Conservation (phyloP, 1,284 basidiomycete genomes). For the Cerrena zonata region DNA sequence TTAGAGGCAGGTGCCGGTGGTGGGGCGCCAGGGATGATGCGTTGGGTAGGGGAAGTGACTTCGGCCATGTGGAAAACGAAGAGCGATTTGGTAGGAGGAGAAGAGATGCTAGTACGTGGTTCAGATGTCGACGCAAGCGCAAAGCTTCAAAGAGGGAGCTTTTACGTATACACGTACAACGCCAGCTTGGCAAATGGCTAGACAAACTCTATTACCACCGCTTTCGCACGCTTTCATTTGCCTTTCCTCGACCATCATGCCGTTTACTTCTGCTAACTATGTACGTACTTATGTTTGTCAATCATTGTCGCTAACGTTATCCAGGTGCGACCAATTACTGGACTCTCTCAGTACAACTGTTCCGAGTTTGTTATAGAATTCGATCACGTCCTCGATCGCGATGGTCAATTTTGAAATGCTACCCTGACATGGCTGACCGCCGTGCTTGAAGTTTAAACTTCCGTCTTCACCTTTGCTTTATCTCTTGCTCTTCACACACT, state of each 20-base stretch:
- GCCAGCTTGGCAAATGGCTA: background rate
- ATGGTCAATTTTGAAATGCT: background rate
- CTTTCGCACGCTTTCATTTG: constrained; percentile 5
- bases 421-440: background rate
- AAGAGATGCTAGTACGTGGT: too few relatives aligned
- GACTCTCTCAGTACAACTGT: too few relatives aligned
- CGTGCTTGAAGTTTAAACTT: background rate
- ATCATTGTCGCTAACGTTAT: too few relatives aligned
- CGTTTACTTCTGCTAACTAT: background rate
- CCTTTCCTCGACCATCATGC: background rate
- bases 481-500: background rate
- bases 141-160: too few relatives aligned
- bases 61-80: constrained; percentile 40
- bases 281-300: too few relatives aligned
- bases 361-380: background rate
- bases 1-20: constrained; percentile 53
- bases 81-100: background rate
- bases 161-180: too few relatives aligned
- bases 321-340: too few relatives aligned
- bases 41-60: constrained; percentile 33
- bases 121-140: too few relatives aligned
- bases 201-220: background rate
- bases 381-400: background rate
- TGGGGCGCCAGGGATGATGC: constrained; percentile 70
- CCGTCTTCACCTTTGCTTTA: background rate